phyloP scores from a whole-genome alignment of 129 eudicot species.

The Ambrosia trifida region DNA sequence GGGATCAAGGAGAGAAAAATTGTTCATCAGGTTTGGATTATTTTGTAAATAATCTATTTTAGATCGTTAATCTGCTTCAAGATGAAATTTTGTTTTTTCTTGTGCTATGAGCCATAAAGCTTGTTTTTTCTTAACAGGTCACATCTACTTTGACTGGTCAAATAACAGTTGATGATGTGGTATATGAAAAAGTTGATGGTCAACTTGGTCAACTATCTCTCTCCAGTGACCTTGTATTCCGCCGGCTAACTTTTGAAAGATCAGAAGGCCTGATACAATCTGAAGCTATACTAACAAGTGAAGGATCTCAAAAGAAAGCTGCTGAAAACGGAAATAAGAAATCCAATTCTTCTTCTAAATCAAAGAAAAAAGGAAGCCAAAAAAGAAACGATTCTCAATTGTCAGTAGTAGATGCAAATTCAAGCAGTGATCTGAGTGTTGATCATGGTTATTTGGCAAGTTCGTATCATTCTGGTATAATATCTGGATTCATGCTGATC shows the following conservation, averaged over 20 bases:
- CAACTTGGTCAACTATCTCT: constrained; percentile 44
- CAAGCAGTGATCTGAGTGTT: constrained; percentile 42
- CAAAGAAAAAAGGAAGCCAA: constrained; percentile 59
- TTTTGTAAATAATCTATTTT: not conserved
- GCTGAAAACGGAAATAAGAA: constrained; percentile 43
- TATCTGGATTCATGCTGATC: constrained; percentile 78
- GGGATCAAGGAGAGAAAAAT: constrained; percentile 70
- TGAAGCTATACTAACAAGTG: constrained; percentile 69
- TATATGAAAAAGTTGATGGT: constrained; percentile 72
- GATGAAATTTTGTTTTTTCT: constrained; percentile 12
- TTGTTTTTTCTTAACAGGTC: constrained; percentile 43
- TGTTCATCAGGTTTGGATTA: constrained; percentile 68
- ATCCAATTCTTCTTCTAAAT: constrained; percentile 40
- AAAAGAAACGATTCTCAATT: constrained; percentile 30
- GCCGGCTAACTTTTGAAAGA: constrained; percentile 80
- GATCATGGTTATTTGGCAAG: constrained; percentile 81
- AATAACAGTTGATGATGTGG: constrained; percentile 72
- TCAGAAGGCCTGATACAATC: constrained; percentile 83
- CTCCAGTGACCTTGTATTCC: constrained; percentile 61
- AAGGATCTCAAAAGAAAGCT: constrained; percentile 28
- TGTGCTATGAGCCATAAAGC: constrained; percentile 8
- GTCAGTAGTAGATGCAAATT: constrained; percentile 42
- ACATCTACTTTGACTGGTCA: constrained; percentile 74
- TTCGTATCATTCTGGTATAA: constrained; percentile 78
- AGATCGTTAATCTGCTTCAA: constrained; percentile 2